Conservation (phyloP, 495 filamentous ascomycete genomes). For the Bryoglossum gracile region DNA sequence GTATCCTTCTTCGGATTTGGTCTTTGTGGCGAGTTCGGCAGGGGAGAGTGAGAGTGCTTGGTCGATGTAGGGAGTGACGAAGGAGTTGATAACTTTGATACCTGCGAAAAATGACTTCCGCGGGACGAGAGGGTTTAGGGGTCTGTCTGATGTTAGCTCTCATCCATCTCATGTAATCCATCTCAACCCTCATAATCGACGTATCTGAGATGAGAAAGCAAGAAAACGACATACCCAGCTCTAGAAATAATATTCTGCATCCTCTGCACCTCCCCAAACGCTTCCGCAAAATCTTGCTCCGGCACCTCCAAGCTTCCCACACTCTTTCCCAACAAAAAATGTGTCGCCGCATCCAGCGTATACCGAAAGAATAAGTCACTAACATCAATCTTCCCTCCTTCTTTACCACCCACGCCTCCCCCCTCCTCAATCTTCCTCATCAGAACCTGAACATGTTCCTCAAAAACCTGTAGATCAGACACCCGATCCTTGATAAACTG, state of each 20-base stretch:
- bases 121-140: conserved; percentile 49
- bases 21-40: conserved; percentile 51
- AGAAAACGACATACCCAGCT: conserved; percentile 36
- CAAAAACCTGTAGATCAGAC: conserved; percentile 71
- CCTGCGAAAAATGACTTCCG: conserved; percentile 49
- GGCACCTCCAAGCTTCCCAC: conserved; percentile 54
- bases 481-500: conserved; percentile 80
- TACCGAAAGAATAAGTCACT: conserved; percentile 69
- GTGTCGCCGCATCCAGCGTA: conserved; percentile 75
- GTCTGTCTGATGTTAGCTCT: conserved; percentile 30
- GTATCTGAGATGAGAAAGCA: too few relatives aligned
- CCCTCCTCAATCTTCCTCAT: conserved; percentile 50
- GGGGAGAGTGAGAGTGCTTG: conserved; percentile 52
- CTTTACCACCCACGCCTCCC: conserved; percentile 37
- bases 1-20: conserved; percentile 59
- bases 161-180: too few relatives aligned
- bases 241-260: conserved; percentile 55
- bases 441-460: conserved; percentile 63
- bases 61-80: conserved; percentile 68
- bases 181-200: too few relatives aligned
- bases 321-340: conserved; percentile 76
- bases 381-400: conserved; percentile 53
- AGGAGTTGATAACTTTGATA: conserved; percentile 63
- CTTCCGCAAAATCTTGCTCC: conserved; percentile 54
- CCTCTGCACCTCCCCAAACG: conserved; percentile 65